Base-by-base conservation (phyloP, 257 asterid genomes). In the Przewalskia tangutica region DNA sequence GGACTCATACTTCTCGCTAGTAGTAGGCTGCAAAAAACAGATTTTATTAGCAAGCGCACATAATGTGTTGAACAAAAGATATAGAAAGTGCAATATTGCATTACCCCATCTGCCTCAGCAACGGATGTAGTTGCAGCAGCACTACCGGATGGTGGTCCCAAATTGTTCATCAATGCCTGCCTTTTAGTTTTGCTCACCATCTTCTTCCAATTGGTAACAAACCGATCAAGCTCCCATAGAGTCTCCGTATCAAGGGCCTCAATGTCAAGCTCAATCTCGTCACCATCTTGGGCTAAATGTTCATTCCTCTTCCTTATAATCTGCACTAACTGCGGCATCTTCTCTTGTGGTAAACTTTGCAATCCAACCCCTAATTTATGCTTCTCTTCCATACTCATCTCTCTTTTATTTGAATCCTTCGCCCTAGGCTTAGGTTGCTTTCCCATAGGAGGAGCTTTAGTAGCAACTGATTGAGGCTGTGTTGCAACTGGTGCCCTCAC, bases 191-290 rank as follows among this genome's bases (percentile, higher is more conserved):
- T 96, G 83, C 99, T 96, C 51, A 91, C 98, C 94, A 91, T 78
- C 87, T 96, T 96, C 91, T 93, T 96, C 99, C 99, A 96, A 80
- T 94, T 96, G 62, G 98, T 92, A 48, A 96, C 98, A 79, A 96
- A 96, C 4, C 98, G 88, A 84, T 96, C 99, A 44, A 96, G 97
- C 62, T 94, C 99, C 99, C 98, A 96, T 0, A 96, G 95, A 0
- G 99, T 96, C 83, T 94, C 99, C 0, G 94, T 92, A 56, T 96
- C 99, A 1, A 96, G 97, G 27, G 97, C 93, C 85, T 96, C 98
- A 32, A 96, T 94, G 85, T 96, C 99, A 1, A 96, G 97, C 92
- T 94, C 99, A 82, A 96, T 96, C 83, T 96, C 99, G 83, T 96
- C 99, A 0, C 98, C 99, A 32, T 96, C 98, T 87, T 94, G 97